Percentiles rank a stretch among this genome's conserved stretches.
These are phyloP conservation scores for Cladosporium sp. DNA, from an alignment of 2,329 filamentous ascomycete genomes.

Conservation along the genomic window DNA sequence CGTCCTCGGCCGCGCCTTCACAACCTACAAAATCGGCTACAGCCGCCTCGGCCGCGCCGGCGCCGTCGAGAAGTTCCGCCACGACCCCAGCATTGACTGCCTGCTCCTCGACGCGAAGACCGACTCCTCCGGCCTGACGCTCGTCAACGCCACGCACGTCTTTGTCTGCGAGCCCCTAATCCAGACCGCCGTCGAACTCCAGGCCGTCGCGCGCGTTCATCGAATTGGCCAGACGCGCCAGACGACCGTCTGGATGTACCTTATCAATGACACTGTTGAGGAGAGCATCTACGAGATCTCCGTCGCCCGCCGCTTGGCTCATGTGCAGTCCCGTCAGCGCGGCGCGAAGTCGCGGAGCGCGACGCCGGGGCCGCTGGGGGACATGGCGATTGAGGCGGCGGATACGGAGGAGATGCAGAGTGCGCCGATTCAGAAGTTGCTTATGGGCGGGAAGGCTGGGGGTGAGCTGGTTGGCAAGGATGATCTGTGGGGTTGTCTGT, in stretches of 20 bases:
- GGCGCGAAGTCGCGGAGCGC: slow-evolving; percentile 5
- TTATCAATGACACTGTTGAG: slow-evolving; percentile 86
- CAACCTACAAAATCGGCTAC: slow-evolving; percentile 64
- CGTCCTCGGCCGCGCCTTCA: slow-evolving; percentile 65
- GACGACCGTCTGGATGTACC: slow-evolving; percentile 93
- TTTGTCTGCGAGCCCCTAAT: slow-evolving; percentile 91
- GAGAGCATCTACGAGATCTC: slow-evolving; percentile 86
- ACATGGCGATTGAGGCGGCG: slow-evolving; percentile 67
- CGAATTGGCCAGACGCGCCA: slow-evolving; percentile 82
- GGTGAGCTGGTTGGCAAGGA: slow-evolving; percentile 74
- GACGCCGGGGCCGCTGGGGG: slow-evolving; percentile 23
- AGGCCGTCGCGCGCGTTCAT: slow-evolving; percentile 91
- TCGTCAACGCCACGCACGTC: slow-evolving; percentile 89
- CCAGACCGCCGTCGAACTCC: slow-evolving; percentile 87
- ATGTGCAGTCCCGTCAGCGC: slow-evolving; percentile 50
- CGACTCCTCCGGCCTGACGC: slow-evolving; percentile 80
- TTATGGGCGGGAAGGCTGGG: slow-evolving; percentile 62
- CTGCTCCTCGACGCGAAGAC: slow-evolving; percentile 86
- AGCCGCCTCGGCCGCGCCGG: slow-evolving; percentile 61
- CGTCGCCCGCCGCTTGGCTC: slow-evolving; percentile 68
- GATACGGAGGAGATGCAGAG: slow-evolving; percentile 79
- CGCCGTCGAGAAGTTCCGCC: slow-evolving; percentile 70
- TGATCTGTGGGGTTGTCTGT: slow-evolving; percentile 85
- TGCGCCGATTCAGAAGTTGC: slow-evolving; percentile 61
- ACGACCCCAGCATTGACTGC: slow-evolving; percentile 67